Base-by-base conservation (phyloP, 176 grass and related monocot species). In the Triticum dicoccoides region DNA sequence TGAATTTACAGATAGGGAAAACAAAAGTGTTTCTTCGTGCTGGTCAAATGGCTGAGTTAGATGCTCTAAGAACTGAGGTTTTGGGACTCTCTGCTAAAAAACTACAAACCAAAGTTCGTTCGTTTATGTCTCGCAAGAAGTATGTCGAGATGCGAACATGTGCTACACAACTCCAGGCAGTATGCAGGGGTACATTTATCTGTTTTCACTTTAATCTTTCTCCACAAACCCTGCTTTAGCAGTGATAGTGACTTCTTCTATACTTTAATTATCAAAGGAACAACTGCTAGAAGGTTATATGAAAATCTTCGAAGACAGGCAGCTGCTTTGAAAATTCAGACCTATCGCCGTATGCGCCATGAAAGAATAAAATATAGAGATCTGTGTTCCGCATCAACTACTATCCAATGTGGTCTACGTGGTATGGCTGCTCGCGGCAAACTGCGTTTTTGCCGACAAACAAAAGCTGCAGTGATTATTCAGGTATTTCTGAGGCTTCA, bases 1-100 rank as follows among this genome's bases (percentile, higher is more conserved):
- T 8, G 74, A 85, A 83, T 84, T 82, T 88, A 56, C 84, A 98
- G 97, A 94, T 98, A 89, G 97, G 97, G 51, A 94, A 91, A 80
- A 96, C 92, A 35, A 98, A 99, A 88, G 94, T 99, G 38, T 99
- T 99, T 90, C 90, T 99, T 38, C 90, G 92, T 52, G 92, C 94
- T 80, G 97, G 97, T 87, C 97, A 96, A 89, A 99, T 99, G 97
- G 97, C 97, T 47, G 92, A 98, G 79, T 84, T 98, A 89, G 97
- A 98, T 94, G 90, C 97, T 82, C 85, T 87, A 68, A 95, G 97
- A 85, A 98, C 95, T 73, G 97, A 94, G 85, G 90, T 98, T 65
- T 84, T 98, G 85, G 97, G 90, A 64, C 76, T 76, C 44, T 96
- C 92, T 41, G 94, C 94, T 12, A 96, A 88, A 72, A 98, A 90